Evolutionary conservation across 2,329 filamentous ascomycete genomes (phyloP).

Genomic region (Ceratocystis lukuohia): DNA sequence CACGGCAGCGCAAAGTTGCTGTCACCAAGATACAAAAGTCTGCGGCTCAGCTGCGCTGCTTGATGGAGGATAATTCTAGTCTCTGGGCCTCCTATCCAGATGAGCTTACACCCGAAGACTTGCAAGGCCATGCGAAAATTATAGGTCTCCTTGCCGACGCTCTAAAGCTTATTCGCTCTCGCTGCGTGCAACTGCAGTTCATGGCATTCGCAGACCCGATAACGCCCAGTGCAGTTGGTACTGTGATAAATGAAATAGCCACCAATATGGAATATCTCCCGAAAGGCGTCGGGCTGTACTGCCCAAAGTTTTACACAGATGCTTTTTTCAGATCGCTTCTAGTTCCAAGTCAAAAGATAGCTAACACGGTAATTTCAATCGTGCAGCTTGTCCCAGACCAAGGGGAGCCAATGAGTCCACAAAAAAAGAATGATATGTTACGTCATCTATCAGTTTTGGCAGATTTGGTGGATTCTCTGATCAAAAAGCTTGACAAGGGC

Average conservation of each 20-base stretch:
- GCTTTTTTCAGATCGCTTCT: not conserved
- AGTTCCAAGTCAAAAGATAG: too few species aligned
- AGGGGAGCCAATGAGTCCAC: not conserved
- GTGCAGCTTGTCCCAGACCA: constrained; percentile 23
- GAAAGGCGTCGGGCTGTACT: constrained; percentile 54
- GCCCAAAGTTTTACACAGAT: constrained; percentile 46
- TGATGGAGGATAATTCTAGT: too few species aligned
- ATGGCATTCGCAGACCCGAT: constrained; percentile 79
- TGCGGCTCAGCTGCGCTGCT: too few species aligned
- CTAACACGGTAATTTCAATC: too few species aligned
- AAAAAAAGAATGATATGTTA: not conserved
- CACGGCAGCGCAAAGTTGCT: too few species aligned
- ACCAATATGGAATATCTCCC: constrained; percentile 60
- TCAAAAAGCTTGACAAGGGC: not conserved
- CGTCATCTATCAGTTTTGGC: not conserved
- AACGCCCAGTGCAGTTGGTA: constrained; percentile 59
- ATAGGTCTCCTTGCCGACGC: constrained; percentile 40
- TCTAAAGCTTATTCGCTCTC: constrained; percentile 60
- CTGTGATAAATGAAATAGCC: constrained; percentile 59
- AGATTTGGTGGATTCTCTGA: not conserved
- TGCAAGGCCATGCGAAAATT: not conserved
- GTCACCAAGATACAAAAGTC: too few species aligned
- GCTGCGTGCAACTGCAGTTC: constrained; percentile 76
- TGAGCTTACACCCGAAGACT: not conserved
- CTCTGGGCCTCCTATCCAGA: not conserved